These are phyloP conservation scores for Fallopia convolvulus DNA, from an alignment of 148 eudicot genomes.

Conservation along the genomic window DNA sequence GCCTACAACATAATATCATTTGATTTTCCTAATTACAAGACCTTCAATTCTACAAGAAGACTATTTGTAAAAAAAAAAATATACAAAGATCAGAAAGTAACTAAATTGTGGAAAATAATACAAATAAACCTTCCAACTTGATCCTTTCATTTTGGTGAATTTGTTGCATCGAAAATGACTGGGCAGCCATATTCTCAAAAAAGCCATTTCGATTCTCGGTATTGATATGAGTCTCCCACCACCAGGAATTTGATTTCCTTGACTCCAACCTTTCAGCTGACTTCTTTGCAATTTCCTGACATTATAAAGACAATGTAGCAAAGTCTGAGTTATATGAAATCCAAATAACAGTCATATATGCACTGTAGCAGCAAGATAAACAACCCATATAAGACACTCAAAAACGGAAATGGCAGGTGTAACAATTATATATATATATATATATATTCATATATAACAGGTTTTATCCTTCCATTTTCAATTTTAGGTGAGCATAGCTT, in stretches of 20 bases:
- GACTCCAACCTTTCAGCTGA: conserved; percentile 33
- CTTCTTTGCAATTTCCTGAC: conserved; percentile 1
- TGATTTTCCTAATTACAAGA: too few species aligned
- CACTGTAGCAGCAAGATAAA: neutral
- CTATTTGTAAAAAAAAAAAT: too few species aligned
- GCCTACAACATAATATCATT: too few species aligned
- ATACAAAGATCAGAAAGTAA: too few species aligned
- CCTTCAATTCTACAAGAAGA: too few species aligned
- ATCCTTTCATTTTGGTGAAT: too few species aligned
- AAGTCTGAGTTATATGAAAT: neutral
- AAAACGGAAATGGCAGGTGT: neutral
- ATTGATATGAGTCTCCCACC: conserved; percentile 85
- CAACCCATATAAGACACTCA: neutral
- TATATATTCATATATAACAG: neutral
- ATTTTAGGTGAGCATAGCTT: neutral
- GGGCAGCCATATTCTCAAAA: conserved; percentile 75
- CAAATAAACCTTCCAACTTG: too few species aligned
- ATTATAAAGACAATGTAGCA: neutral
- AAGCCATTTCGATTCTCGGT: conserved; percentile 80
- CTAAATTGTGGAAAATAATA: too few species aligned
- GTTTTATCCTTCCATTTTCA: neutral
- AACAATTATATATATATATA: too few species aligned
- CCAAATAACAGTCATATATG: conserved; percentile 1
- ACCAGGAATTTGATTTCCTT: conserved; percentile 65
- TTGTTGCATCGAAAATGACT: too few species aligned